Evolutionary conservation across 2,329 filamentous ascomycete genomes (phyloP).

Genomic region (Pyrenochaeta sp.): DNA sequence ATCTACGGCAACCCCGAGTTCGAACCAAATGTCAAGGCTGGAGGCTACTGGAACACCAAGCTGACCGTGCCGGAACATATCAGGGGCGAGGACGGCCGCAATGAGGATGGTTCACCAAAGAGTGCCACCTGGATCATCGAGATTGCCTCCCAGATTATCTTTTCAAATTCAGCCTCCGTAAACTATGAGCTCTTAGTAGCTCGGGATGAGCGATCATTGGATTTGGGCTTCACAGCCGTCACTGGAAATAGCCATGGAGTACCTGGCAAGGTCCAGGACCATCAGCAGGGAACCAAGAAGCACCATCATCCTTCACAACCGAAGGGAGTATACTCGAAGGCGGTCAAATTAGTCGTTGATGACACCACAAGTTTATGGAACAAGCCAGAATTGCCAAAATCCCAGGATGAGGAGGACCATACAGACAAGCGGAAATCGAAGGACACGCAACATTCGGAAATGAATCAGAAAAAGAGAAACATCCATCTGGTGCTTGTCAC

Average conservation of each 20-base stretch:
- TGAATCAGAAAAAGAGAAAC: conserved; percentile 70
- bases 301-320: conserved; percentile 67
- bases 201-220: conserved; percentile 83
- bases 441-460: conserved; percentile 27
- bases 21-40: conserved; percentile 95
- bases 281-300: conserved; percentile 71
- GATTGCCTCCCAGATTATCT: conserved; percentile 90
- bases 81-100: conserved; percentile 53
- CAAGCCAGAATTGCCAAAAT: conserved; percentile 80
- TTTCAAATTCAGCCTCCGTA: conserved; percentile 87
- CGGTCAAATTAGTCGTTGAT: conserved; percentile 80
- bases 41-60: conserved; percentile 82
- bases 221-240: conserved; percentile 68
- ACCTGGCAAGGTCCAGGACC: conserved; percentile 75
- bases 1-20: conserved; percentile 85
- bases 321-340: conserved; percentile 84
- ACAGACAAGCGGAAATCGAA: conserved; percentile 30
- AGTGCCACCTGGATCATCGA: conserved; percentile 89
- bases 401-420: conserved; percentile 52
- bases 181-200: conserved; percentile 87
- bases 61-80: conserved; percentile 83
- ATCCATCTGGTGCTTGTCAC: conserved; percentile 92
- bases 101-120: conserved; percentile 49
- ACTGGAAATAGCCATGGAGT: conserved; percentile 60
- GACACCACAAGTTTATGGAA: conserved; percentile 94